Conservation (phyloP, 441 rosid species). For the Gossypium aridum region DNA sequence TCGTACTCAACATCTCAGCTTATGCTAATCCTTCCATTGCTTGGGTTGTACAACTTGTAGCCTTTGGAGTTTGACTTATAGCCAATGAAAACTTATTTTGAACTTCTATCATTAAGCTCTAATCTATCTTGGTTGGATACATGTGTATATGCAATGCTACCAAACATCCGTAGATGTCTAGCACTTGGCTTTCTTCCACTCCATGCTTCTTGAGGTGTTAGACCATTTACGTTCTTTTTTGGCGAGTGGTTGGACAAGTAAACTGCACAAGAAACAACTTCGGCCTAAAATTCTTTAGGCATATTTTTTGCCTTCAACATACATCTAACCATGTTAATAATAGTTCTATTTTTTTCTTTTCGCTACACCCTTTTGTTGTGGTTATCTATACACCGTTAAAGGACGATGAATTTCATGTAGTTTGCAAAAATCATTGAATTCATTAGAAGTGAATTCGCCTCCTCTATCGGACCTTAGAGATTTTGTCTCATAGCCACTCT, state of each 20-base stretch:
- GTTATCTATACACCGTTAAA: too few species aligned
- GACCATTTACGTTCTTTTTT: background rate
- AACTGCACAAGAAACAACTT: background rate
- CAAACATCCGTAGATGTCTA: too few species aligned
- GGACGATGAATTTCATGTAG: too few species aligned
- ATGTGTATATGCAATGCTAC: too few species aligned
- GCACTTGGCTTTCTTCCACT: background rate
- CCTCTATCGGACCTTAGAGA: background rate
- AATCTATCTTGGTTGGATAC: too few species aligned
- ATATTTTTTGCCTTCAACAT: too few species aligned
- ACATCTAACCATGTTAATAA: too few species aligned
- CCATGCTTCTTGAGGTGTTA: background rate
- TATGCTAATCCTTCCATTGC: background rate
- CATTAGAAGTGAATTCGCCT: background rate
- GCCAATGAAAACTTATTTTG: background rate
- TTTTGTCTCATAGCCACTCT: background rate
- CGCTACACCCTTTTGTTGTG: too few species aligned
- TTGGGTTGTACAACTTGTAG: background rate
- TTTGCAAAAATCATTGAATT: background rate
- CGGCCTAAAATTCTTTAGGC: background rate
- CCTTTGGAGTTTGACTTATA: background rate
- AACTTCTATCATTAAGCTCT: background rate
- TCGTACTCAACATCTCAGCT: background rate
- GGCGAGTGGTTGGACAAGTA: background rate
- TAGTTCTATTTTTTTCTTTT: too few species aligned